Evolutionary conservation across 2,329 filamentous ascomycete species (phyloP).

Genomic region (Chaetothyriales sp.): DNA sequence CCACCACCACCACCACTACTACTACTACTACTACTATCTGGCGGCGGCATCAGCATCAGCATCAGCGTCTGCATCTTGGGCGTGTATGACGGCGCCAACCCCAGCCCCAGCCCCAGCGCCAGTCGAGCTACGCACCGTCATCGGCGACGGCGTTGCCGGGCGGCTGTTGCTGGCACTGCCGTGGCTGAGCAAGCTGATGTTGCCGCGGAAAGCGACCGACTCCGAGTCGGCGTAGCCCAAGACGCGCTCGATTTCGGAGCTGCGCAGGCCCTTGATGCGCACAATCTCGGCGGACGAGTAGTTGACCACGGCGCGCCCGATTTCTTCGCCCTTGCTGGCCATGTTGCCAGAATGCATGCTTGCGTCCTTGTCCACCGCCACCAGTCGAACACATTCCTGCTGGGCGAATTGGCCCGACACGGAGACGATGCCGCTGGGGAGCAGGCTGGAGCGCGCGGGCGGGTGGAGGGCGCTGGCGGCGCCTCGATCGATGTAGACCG

Average conservation of each 20-base stretch:
- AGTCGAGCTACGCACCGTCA: background rate
- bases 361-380: slow-evolving; percentile 50
- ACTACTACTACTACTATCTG: background rate
- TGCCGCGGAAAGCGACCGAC: slow-evolving; percentile 79
- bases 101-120: background rate
- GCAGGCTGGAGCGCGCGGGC: slow-evolving; percentile 58
- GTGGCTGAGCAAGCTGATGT: slow-evolving; percentile 52
- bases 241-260: slow-evolving; percentile 62
- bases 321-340: slow-evolving; percentile 45
- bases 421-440: slow-evolving; percentile 81
- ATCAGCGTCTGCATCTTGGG: too few species aligned
- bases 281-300: slow-evolving; percentile 77
- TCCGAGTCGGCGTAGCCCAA: slow-evolving; percentile 90
- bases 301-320: slow-evolving; percentile 81
- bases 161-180: slow-evolving; percentile 7
- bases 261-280: slow-evolving; percentile 72
- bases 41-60: too few species aligned
- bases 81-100: background rate
- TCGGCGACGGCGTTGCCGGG: slow-evolving; percentile 9
- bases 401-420: slow-evolving; percentile 81
- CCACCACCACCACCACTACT: too few species aligned
- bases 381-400: slow-evolving; percentile 78
- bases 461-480: slow-evolving; percentile 65
- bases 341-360: slow-evolving; percentile 7
- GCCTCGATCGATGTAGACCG: slow-evolving; percentile 82